phyloP scores from a whole-genome alignment of 2,329 filamentous ascomycete genomes.

The Fusarium robinianum region DNA sequence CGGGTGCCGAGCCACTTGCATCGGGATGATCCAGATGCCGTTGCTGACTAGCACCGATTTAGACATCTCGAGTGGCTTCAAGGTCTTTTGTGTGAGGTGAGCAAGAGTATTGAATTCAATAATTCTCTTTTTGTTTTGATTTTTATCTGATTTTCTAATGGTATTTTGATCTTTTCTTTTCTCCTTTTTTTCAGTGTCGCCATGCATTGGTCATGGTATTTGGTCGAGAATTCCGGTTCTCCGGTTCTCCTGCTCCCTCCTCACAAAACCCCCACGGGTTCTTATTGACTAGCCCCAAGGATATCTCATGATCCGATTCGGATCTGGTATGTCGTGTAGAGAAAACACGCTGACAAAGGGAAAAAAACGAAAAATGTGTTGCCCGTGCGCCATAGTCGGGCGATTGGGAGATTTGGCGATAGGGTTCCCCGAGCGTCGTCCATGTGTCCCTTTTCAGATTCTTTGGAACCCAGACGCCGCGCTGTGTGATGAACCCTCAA shows the following conservation, averaged over 20 bases:
- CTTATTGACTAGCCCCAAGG: too few species aligned
- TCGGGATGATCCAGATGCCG: too few species aligned
- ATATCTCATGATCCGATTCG: constrained; percentile 19
- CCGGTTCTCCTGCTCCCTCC: constrained; percentile 8
- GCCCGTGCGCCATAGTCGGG: constrained; percentile 22
- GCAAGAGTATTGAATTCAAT: background rate
- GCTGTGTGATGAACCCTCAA: constrained; percentile 1
- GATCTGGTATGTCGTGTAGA: constrained; percentile 17
- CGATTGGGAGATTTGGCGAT: constrained; percentile 18
- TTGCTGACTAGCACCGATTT: too few species aligned
- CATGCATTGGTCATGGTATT: constrained; percentile 10
- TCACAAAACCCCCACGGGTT: constrained; percentile 4
- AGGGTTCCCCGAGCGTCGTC: constrained; percentile 2
- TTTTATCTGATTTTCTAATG: constrained; percentile 11
- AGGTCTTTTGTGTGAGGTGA: too few species aligned
- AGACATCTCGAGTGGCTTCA: too few species aligned
- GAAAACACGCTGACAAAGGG: constrained; percentile 19
- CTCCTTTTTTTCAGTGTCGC: too few species aligned
- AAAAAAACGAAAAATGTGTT: constrained; percentile 8
- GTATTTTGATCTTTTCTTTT: constrained; percentile 5
- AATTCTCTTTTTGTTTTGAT: constrained; percentile 5
- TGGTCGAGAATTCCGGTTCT: constrained; percentile 4
- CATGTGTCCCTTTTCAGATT: too few species aligned
- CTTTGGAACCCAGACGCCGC: constrained; percentile 10
- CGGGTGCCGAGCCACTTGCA: constrained; percentile 1